Percentiles rank a stretch among this genome's conserved stretches.
Evolutionary conservation across 352 stramenopile genomes (phyloP).

Genomic region (Globisporangium sylvaticum): DNA sequence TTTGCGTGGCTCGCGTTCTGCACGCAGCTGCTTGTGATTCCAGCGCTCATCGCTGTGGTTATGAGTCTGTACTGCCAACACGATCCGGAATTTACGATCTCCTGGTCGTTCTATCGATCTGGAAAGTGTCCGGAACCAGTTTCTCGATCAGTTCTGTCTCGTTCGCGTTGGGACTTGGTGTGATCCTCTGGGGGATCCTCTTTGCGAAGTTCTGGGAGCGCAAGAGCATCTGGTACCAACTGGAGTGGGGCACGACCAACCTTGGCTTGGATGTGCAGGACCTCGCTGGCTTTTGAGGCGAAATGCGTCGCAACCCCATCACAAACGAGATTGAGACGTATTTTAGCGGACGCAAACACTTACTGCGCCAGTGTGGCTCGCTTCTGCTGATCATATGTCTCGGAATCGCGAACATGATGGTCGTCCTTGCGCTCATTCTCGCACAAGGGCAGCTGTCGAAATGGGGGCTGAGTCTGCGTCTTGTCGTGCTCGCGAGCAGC

Average conservation of each 20-base stretch:
- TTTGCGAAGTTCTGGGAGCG: slow-evolving; percentile 62
- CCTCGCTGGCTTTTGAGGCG: slow-evolving; percentile 27
- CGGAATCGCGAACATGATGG: slow-evolving; percentile 17
- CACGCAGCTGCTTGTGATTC: slow-evolving; percentile 58
- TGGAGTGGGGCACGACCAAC: slow-evolving; percentile 48
- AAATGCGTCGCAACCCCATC: slow-evolving; percentile 23
- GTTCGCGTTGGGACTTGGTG: slow-evolving; percentile 22
- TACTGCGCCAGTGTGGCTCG: slow-evolving; percentile 18
- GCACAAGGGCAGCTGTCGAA: slow-evolving; percentile 23
- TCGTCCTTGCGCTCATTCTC: slow-evolving; percentile 29
- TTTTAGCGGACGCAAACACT: slow-evolving; percentile 12
- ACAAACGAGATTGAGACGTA: slow-evolving; percentile 27
- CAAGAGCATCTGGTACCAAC: slow-evolving; percentile 49
- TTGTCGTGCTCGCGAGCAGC: slow-evolving; percentile 29
- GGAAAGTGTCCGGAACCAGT: background rate
- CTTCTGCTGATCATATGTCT: slow-evolving; percentile 20
- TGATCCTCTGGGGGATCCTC: slow-evolving; percentile 43
- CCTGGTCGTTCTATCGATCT: slow-evolving; percentile 29
- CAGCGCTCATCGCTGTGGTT: slow-evolving; percentile 31
- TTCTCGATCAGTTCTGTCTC: slow-evolving; percentile 4
- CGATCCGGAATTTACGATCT: slow-evolving; percentile 12
- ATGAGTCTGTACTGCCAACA: slow-evolving; percentile 21
- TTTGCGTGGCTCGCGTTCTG: slow-evolving; percentile 88
- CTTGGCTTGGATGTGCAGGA: slow-evolving; percentile 16
- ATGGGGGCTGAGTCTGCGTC: slow-evolving; percentile 20